phyloP scores from a whole-genome alignment of 352 stramenopile species.

The Pythium chondricola region DNA sequence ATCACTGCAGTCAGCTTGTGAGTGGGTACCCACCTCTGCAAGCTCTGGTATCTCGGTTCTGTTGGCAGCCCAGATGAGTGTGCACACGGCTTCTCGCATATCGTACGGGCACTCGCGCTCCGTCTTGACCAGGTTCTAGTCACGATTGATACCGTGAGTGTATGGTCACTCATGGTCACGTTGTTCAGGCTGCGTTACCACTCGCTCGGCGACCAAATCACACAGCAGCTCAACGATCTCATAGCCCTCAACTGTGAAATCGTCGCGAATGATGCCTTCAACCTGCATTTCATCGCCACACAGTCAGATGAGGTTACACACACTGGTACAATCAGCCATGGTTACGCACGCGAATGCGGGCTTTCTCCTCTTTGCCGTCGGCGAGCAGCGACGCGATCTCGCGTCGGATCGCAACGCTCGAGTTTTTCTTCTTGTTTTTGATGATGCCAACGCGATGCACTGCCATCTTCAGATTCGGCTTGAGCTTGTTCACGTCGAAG shows the following conservation, averaged over 20 bases:
- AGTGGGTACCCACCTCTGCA: constrained; percentile 75
- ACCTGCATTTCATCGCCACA: constrained; percentile 36
- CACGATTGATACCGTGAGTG: not conserved
- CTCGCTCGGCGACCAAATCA: constrained; percentile 90
- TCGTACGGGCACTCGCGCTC: constrained; percentile 91
- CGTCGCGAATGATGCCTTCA: constrained; percentile 92
- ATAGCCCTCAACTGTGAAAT: constrained; percentile 95
- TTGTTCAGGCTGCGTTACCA: constrained; percentile 31
- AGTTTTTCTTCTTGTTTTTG: constrained; percentile 90
- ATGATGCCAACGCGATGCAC: constrained; percentile 87
- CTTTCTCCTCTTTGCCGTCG: constrained; percentile 91
- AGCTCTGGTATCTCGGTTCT: constrained; percentile 92
- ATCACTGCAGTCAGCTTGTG: not conserved
- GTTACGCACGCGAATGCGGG: constrained; percentile 87
- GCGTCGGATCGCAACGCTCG: constrained; percentile 58
- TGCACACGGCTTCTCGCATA: constrained; percentile 90
- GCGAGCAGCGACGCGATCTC: constrained; percentile 76
- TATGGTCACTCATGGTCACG: too few relatives aligned
- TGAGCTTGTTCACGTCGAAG: constrained; percentile 90
- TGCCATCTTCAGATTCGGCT: constrained; percentile 92
- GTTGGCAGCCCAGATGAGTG: constrained; percentile 91
- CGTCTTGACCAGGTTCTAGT: constrained; percentile 87
- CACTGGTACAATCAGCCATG: not conserved
- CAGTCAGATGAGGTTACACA: not conserved
- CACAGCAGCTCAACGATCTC: constrained; percentile 94